phyloP scores from a whole-genome alignment of 2,329 filamentous ascomycete genomes.

The Trichoderma afroharzianum region DNA sequence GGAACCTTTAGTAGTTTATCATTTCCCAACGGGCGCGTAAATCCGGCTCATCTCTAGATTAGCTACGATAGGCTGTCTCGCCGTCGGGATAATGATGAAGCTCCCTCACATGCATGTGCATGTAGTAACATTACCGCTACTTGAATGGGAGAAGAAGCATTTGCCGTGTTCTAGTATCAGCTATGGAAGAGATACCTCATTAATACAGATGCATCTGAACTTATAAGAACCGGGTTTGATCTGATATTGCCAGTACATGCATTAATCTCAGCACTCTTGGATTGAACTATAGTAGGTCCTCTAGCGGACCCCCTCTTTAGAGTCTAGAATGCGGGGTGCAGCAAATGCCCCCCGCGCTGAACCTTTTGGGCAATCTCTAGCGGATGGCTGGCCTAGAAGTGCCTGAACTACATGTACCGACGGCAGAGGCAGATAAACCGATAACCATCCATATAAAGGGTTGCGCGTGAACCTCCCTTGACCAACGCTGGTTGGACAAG shows the following conservation, averaged over 20 bases:
- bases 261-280: not conserved
- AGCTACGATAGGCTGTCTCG: not conserved
- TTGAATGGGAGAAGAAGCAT: not conserved
- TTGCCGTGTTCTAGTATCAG: not conserved
- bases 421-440: not conserved
- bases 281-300: not conserved
- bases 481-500: not conserved
- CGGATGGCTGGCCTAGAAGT: not conserved
- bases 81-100: not conserved
- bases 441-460: not conserved
- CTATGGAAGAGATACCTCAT: not conserved
- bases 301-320: not conserved
- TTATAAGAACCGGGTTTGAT: not conserved
- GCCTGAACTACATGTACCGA: not conserved
- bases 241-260: not conserved
- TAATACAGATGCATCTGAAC: not conserved
- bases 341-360: not conserved
- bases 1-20: not conserved
- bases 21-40: not conserved
- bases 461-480: not conserved
- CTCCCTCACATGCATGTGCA: not conserved
- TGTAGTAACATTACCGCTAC: not conserved
- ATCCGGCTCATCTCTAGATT: not conserved
- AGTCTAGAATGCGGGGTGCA: slow-evolving; percentile 7
- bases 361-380: not conserved